Conservation (phyloP, 2,329 filamentous ascomycete genomes). For the Colletotrichum endophyticum region DNA sequence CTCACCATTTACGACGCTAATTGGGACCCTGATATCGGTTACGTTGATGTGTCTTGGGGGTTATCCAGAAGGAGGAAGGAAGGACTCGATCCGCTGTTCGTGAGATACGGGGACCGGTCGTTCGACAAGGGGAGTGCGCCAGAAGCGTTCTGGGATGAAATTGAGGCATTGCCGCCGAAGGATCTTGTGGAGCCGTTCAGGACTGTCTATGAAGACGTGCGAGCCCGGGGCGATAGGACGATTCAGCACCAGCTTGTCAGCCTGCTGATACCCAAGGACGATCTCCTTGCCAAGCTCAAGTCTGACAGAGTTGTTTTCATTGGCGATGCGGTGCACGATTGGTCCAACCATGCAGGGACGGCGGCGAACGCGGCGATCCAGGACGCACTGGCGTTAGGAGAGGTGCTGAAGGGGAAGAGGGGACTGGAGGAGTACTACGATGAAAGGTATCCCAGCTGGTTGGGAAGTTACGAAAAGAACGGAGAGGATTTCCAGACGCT, state of each 20-base stretch:
- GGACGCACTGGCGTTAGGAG: neutral
- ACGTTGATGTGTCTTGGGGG: neutral
- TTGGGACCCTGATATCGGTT: neutral
- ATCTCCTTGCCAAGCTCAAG: neutral
- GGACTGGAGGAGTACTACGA: neutral
- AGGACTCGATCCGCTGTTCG: neutral
- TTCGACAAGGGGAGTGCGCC: neutral
- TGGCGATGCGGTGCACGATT: neutral
- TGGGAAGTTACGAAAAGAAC: neutral
- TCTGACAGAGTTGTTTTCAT: neutral
- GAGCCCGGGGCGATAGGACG: neutral
- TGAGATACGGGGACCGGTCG: neutral
- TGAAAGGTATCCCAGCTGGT: neutral
- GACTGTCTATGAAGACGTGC: neutral
- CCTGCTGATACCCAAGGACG: fast-evolving
- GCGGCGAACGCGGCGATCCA: neutral
- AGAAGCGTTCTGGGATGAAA: neutral
- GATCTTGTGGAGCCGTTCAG: neutral
- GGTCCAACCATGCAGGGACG: neutral
- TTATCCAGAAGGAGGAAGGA: neutral
- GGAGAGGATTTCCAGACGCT: neutral
- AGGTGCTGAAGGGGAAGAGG: neutral
- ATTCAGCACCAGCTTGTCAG: neutral
- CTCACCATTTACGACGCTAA: neutral
- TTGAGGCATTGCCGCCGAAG: neutral